Conservation (phyloP, 2,329 filamentous ascomycete species). For the Rutstroemia sp. region DNA sequence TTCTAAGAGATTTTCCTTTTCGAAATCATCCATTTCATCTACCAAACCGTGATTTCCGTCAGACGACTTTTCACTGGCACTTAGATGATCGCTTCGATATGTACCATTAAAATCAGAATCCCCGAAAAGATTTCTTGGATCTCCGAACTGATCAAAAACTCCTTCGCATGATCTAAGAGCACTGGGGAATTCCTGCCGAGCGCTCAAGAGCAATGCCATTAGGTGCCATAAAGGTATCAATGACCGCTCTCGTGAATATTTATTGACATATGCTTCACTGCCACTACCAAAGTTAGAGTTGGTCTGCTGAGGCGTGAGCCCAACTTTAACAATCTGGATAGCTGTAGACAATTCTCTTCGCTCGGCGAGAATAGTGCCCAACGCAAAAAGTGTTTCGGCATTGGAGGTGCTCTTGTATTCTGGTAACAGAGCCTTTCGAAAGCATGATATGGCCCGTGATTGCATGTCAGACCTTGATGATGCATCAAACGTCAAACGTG, state of each 20-base stretch:
- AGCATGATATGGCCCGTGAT: conserved; percentile 64
- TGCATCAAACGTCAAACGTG: conserved; percentile 70
- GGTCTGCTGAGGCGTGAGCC: conserved; percentile 51
- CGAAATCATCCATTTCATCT: conserved; percentile 73
- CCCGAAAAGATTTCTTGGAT: conserved; percentile 63
- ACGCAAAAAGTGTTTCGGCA: conserved; percentile 69
- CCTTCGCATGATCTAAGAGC: conserved; percentile 81
- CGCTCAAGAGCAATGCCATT: conserved; percentile 75
- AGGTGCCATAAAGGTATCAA: conserved; percentile 86
- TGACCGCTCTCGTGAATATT: conserved; percentile 47
- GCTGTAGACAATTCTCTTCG: conserved; percentile 72
- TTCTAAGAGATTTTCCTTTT: conserved; percentile 84
- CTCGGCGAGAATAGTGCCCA: conserved; percentile 83
- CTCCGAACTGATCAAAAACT: conserved; percentile 82
- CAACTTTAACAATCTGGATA: conserved; percentile 73
- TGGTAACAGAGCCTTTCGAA: conserved; percentile 65
- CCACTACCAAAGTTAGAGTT: conserved; percentile 22
- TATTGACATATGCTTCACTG: conserved; percentile 30
- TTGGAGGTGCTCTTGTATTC: conserved; percentile 60
- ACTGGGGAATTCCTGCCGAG: conserved; percentile 75
- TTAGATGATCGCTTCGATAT: conserved; percentile 61
- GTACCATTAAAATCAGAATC: conserved; percentile 40
- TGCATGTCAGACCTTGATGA: conserved; percentile 66
- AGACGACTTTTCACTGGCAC: conserved; percentile 32
- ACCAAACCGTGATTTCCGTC: conserved; percentile 45